Conservation (phyloP, 2,329 filamentous ascomycete species). For the Xylaria sp. region DNA sequence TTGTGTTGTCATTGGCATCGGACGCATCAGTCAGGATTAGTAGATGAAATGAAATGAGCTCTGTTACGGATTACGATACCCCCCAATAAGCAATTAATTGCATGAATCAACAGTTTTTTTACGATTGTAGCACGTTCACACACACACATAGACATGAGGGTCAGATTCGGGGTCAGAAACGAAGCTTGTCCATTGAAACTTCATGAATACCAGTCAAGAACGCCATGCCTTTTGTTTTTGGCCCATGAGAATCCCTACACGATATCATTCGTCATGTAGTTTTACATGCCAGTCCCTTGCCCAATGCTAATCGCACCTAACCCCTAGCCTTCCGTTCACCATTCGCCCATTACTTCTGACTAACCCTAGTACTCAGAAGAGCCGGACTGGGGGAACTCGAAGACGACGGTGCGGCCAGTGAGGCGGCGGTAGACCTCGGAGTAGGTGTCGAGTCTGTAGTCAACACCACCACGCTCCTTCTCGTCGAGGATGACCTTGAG, state of each 20-base stretch:
- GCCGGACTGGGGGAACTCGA: conserved; percentile 93
- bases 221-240: conserved; percentile 42
- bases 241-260: conserved; percentile 30
- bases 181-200: conserved; percentile 35
- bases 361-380: conserved; percentile 72
- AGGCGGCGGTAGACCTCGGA: conserved; percentile 98
- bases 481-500: conserved; percentile 99
- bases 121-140: background rate
- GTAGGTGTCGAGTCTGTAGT: conserved; percentile 99
- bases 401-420: conserved; percentile 92
- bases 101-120: background rate
- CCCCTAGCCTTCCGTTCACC: conserved; percentile 1
- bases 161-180: conserved; percentile 22
- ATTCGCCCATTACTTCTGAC: conserved; percentile 19
- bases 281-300: conserved; percentile 23
- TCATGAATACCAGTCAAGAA: conserved; percentile 44
- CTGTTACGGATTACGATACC: conserved; percentile 9
- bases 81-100: background rate
- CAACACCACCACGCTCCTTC: conserved; percentile 99
- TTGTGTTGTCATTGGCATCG: conserved; percentile 89
- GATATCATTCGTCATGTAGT: conserved; percentile 27
- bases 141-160: conserved; percentile 6
- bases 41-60: conserved; percentile 12
- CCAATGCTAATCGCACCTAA: conserved; percentile 16
- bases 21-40: conserved; percentile 59